Evolutionary conservation across 2,329 filamentous ascomycete genomes (phyloP).

Genomic region (Colletotrichum tabaci): DNA sequence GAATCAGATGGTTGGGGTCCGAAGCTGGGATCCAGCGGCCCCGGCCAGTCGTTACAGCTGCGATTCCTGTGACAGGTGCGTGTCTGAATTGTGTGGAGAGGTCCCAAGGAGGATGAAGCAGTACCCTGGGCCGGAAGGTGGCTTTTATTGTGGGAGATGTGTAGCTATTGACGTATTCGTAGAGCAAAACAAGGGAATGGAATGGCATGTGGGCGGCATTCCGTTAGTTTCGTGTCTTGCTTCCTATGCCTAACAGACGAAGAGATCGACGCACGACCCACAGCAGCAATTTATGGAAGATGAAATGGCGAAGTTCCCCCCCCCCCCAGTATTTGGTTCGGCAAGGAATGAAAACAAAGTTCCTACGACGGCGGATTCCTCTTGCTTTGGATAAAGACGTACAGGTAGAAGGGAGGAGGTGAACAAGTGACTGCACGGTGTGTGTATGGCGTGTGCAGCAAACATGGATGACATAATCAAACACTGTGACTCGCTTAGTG

Average conservation of each 20-base stretch:
- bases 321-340: accelerated
- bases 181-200: too few species aligned
- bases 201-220: slow-evolving; percentile 8
- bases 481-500: too few species aligned
- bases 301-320: background rate
- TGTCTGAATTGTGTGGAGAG: slow-evolving; percentile 32
- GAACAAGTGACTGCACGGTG: background rate
- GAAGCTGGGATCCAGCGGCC: slow-evolving; percentile 9
- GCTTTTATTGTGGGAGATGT: too few species aligned
- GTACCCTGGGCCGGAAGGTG: too few species aligned
- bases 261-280: slow-evolving; percentile 5
- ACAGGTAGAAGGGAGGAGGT: background rate
- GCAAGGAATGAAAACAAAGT: too few species aligned
- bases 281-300: background rate
- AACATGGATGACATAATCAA: background rate
- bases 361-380: too few species aligned
- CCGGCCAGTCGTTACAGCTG: slow-evolving; percentile 23
- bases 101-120: background rate
- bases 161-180: too few species aligned
- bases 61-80: slow-evolving; percentile 20
- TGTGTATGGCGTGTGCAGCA: too few species aligned
- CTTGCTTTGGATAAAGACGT: background rate
- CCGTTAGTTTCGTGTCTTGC: background rate
- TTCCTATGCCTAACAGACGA: too few species aligned
- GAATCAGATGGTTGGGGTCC: background rate